Evolutionary conservation across 2,329 filamentous ascomycete genomes (phyloP), one percentile per base, ranked within the genome.

Genomic region (Thelonectria blattea): DNA sequence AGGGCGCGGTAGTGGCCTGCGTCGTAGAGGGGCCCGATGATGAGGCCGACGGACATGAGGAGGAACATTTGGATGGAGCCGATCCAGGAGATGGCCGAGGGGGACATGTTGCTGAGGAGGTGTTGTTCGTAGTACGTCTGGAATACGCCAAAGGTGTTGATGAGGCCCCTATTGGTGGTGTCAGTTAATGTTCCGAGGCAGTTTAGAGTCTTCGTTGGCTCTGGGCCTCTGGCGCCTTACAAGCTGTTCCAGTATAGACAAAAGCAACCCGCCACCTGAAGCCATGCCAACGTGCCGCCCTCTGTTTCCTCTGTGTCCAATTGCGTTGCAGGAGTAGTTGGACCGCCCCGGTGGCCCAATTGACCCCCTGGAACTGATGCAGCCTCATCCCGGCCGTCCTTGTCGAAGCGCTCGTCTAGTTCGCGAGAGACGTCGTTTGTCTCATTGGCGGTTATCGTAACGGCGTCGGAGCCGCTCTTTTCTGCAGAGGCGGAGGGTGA

Each of bases 61-160:
- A 81, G 71, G 39, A 76, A 77, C 7, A 71, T 71, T 60, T 81
- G 79, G 10, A 81, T 64, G 15, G 78, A 77, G 30, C 75, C 79
- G 57, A 82, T 79, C 79, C 79, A 81, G 5, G 79, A 79, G 43
- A 83, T 80, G 41, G 72, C 68, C 1, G 77, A 79, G 1, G 78
- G 67, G 1, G 74, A 73, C 17, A 68, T 66, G 14, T 61, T 46
- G 9, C 57, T 60, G 15, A 79, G 73, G 11, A 78, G 70, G 1
- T 68, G 68, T 1, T 71, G 69, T 64, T 78, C 74, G 62, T 81
- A 81, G 68, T 78, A 81, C 5, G 75, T 77, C 63, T 82, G 78
- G 68, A 77, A 82, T 2, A 79, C 78, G 37, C 79, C 80, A 53
- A 78, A 82, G n/a, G 72, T 76, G 66, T 79, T 81, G 56, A 80